phyloP scores from a whole-genome alignment of 2,329 filamentous ascomycete species.

The Colletotrichum endophyticum region DNA sequence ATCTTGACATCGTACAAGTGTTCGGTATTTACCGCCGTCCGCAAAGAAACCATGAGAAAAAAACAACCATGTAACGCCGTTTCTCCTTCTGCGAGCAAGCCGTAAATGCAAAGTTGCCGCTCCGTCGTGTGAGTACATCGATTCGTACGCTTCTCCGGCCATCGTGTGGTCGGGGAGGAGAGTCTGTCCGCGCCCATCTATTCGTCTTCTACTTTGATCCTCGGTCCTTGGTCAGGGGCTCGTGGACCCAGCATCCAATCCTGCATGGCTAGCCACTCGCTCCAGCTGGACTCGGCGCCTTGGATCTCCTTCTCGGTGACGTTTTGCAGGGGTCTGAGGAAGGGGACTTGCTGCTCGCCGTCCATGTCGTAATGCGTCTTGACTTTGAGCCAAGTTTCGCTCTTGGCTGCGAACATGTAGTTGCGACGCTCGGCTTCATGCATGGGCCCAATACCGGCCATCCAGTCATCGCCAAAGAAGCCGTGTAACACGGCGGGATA shows the following conservation, averaged over 20 bases:
- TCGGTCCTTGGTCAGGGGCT: constrained; percentile 51
- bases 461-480: constrained; percentile 97
- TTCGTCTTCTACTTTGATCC: constrained; percentile 15
- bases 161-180: not conserved
- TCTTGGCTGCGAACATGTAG: constrained; percentile 94
- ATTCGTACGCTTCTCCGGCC: not conserved
- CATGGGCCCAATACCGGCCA: constrained; percentile 76
- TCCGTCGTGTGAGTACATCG: not conserved
- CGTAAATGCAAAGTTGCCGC: not conserved
- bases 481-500: constrained; percentile 85
- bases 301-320: constrained; percentile 82
- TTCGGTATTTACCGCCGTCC: not conserved
- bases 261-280: constrained; percentile 94
- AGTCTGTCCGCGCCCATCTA: not conserved
- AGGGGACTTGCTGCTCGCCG: constrained; percentile 83
- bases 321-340: constrained; percentile 81
- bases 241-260: constrained; percentile 97
- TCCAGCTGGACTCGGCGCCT: constrained; percentile 84
- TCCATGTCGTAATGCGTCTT: constrained; percentile 91
- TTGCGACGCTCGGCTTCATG: constrained; percentile 92
- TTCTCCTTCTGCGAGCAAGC: not conserved
- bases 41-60: not conserved
- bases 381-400: constrained; percentile 85
- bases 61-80: not conserved
- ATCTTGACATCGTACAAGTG: constrained; percentile 12